Evolutionary conservation across 106 monocot species (phyloP), one percentile per base, ranked within the genome.

Genomic region (Chionographis japonica): DNA sequence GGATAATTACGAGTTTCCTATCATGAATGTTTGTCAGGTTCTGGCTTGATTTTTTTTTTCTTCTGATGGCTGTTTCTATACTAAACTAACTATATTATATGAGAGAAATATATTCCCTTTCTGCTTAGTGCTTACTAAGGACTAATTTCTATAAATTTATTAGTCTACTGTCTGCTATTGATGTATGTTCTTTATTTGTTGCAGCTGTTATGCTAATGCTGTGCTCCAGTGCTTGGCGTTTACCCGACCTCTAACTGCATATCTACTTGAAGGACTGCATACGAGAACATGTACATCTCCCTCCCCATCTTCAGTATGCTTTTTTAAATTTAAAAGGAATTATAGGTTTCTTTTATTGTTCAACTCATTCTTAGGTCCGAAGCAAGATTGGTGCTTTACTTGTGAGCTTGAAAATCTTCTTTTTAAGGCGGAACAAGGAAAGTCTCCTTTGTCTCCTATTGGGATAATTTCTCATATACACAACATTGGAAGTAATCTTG

Each of bases 161-260:
- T n/a, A n/a, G n/a, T n/a, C n/a, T n/a, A n/a, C n/a, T n/a, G n/a
- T n/a, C n/a, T n/a, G n/a, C n/a, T n/a, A n/a, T n/a, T 46, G 8
- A 46, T 46, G 43, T 46, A 8, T 46, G 4, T 46, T 46, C 43
- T 46, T n/a, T n/a, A n/a, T n/a, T n/a, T n/a, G n/a, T n/a, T 77
- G 68, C 82, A 91, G 91, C 65, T 91, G 91, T 40, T 91, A 81
- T 73, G 91, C 91, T 17, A 91, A 91, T 82, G 87, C 70, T 37
- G 92, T 92, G 38, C 88, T 92, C 37, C 92, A 92, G 62, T 85
- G 85, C 72, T 78, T 92, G 83, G 75, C 80, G 67, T 88, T 85
- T 68, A 92, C 92, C 50, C 82, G 78, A 37, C 92, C 92, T 60
- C 85, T 92, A 43, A 78, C 63, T 65, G 75, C 88, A 36, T 88